phyloP scores from a whole-genome alignment of 192 early-diverging fungal species.

The Coemansia sp. region DNA sequence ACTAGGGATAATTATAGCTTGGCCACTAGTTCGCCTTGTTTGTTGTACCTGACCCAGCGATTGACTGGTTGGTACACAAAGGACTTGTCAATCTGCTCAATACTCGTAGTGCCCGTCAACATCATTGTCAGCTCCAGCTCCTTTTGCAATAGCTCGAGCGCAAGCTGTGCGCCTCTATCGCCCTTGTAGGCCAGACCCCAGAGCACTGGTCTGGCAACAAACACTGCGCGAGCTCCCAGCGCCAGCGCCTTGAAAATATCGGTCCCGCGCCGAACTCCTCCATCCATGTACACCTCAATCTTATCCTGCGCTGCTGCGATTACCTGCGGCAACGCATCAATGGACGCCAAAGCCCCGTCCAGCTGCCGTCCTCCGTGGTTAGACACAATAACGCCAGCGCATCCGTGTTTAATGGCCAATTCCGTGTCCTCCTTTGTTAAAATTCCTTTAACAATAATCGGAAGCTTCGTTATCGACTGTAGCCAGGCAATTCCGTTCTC shows the following conservation, averaged over 20 bases:
- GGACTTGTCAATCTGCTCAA: constrained; percentile 65
- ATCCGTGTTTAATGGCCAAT: constrained; percentile 74
- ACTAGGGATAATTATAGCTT: constrained; percentile 25
- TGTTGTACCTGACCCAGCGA: constrained; percentile 46
- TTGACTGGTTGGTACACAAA: constrained; percentile 42
- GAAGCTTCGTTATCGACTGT: constrained; percentile 75
- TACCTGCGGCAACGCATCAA: constrained; percentile 90
- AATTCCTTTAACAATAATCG: constrained; percentile 92
- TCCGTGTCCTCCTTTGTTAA: constrained; percentile 89
- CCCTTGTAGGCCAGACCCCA: constrained; percentile 92
- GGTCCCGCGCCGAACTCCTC: constrained; percentile 86
- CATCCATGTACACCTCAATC: constrained; percentile 92
- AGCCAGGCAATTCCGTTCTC: constrained; percentile 85
- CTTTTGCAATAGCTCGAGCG: constrained; percentile 76
- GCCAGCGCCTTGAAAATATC: constrained; percentile 98
- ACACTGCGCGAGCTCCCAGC: constrained; percentile 83
- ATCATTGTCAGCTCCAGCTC: constrained; percentile 87
- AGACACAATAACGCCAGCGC: constrained; percentile 84
- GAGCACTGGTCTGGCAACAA: constrained; percentile 59
- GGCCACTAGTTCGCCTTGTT: constrained; percentile 19
- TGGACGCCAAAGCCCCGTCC: constrained; percentile 73
- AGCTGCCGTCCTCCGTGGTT: constrained; percentile 99
- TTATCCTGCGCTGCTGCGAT: constrained; percentile 67
- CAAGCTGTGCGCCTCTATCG: constrained; percentile 74
- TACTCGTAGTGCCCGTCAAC: constrained; percentile 64